A percentile compares a stretch with the other conserved stretches of the same genome.
Evolutionary conservation across 2,329 filamentous ascomycete genomes (phyloP).

Genomic region (Metarhizium guizhouense): DNA sequence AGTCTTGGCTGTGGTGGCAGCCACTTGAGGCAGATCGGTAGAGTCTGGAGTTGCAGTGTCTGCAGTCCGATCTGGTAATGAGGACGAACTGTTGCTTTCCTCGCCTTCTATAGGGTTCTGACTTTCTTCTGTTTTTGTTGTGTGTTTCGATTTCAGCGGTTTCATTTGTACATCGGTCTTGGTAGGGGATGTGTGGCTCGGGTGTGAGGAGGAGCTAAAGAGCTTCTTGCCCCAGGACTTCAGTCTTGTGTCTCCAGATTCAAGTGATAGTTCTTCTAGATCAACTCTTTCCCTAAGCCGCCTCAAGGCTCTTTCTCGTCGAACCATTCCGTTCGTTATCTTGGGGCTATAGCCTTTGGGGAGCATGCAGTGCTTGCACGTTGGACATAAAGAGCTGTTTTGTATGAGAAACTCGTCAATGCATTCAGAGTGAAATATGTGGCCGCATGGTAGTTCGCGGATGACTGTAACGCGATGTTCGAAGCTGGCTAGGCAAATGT

Average conservation of each 20-base stretch:
- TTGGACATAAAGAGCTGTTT: slow-evolving; percentile 78
- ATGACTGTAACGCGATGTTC: slow-evolving; percentile 61
- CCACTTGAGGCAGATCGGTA: slow-evolving; percentile 7
- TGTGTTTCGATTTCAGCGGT: slow-evolving; percentile 9
- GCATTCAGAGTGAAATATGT: slow-evolving; percentile 89
- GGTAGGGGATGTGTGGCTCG: slow-evolving; percentile 8
- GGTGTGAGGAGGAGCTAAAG: slow-evolving; percentile 18
- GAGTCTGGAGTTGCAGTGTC: slow-evolving; percentile 9
- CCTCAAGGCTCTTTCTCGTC: slow-evolving; percentile 63
- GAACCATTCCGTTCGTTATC: slow-evolving; percentile 81
- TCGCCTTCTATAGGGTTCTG: background rate
- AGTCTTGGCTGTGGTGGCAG: slow-evolving; percentile 11
- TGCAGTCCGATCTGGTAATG: background rate
- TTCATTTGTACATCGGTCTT: slow-evolving; percentile 18
- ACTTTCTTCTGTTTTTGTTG: slow-evolving; percentile 1
- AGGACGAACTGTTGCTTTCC: background rate
- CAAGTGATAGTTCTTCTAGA: slow-evolving; percentile 27
- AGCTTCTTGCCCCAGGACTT: slow-evolving; percentile 27
- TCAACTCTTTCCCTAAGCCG: slow-evolving; percentile 46
- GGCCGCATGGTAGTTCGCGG: slow-evolving; percentile 77
- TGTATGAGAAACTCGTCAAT: slow-evolving; percentile 75
- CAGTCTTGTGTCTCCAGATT: slow-evolving; percentile 23
- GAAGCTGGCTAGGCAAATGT: slow-evolving; percentile 85
- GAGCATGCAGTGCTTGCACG: slow-evolving; percentile 80
- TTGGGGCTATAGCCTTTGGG: slow-evolving; percentile 57